Evolutionary conservation across 192 early-diverging fungal species (phyloP).

Genomic region (Podila verticillata): DNA sequence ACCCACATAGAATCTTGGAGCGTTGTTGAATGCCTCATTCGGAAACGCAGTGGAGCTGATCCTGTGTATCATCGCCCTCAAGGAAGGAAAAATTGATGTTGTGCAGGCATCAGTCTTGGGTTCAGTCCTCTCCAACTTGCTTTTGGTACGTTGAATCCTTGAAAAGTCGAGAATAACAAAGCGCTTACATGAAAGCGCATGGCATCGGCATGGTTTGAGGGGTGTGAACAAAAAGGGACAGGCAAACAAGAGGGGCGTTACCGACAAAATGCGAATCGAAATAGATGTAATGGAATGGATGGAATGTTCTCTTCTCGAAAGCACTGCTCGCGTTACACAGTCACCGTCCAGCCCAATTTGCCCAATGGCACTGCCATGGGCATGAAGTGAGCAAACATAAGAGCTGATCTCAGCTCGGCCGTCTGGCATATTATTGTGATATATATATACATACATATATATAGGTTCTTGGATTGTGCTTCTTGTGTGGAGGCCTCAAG

Average conservation of each 20-base stretch:
- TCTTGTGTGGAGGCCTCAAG: conserved; percentile 85
- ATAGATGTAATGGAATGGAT: too few relatives aligned
- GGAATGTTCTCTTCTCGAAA: too few relatives aligned
- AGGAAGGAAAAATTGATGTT: conserved; percentile 78
- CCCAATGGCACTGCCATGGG: too few relatives aligned
- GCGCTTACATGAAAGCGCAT: too few relatives aligned
- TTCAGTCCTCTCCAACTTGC: conserved; percentile 88
- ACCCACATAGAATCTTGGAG: conserved; percentile 72
- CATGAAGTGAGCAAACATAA: too few relatives aligned
- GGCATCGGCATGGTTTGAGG: too few relatives aligned
- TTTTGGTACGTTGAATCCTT: conserved; percentile 59
- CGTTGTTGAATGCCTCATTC: conserved; percentile 78
- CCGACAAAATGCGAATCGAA: too few relatives aligned
- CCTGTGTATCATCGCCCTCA: conserved; percentile 83
- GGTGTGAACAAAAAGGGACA: too few relatives aligned
- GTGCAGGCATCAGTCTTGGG: conserved; percentile 92
- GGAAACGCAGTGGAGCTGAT: conserved; percentile 93
- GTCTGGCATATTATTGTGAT: background rate
- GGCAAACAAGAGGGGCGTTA: too few relatives aligned
- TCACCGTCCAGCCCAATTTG: too few relatives aligned
- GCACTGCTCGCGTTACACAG: too few relatives aligned
- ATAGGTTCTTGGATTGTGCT: conserved; percentile 82
- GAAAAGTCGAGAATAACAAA: too few relatives aligned
- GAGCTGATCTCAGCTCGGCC: background rate
- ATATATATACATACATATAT: background rate